Percentiles rank a stretch among this genome's conserved stretches.
Evolutionary conservation across 352 stramenopile species (phyloP).

Genomic region (Pythium periplocum): DNA sequence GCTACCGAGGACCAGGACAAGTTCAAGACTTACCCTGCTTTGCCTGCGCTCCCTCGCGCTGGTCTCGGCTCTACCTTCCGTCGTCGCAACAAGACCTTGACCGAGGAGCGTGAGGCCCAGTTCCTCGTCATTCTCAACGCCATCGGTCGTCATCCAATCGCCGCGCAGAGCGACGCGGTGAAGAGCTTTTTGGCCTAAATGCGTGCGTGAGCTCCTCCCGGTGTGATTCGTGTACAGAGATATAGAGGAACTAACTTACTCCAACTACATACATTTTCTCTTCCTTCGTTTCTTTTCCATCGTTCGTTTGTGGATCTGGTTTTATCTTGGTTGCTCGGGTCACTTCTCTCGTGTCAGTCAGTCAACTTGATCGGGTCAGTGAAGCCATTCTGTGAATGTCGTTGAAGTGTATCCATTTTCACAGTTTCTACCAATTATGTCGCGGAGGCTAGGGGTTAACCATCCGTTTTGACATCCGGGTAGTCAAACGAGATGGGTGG

Average conservation of each 20-base stretch:
- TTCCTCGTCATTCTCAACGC: slow-evolving; percentile 67
- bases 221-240: background rate
- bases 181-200: slow-evolving; percentile 39
- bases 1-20: slow-evolving; percentile 33
- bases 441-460: background rate
- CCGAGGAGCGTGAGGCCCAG: slow-evolving; percentile 49
- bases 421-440: slow-evolving; percentile 8
- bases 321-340: background rate
- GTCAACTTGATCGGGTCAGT: background rate
- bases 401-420: slow-evolving; percentile 12
- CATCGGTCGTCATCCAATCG: slow-evolving; percentile 46
- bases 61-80: slow-evolving; percentile 37
- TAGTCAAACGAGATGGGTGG: slow-evolving; percentile 10
- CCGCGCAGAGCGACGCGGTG: slow-evolving; percentile 37
- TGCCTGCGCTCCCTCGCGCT: slow-evolving; percentile 46
- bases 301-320: too few relatives aligned
- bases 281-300: too few relatives aligned
- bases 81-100: slow-evolving; percentile 41
- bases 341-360: background rate
- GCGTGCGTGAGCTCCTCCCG: too few relatives aligned
- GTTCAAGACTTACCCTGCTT: slow-evolving; percentile 53
- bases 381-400: too few relatives aligned
- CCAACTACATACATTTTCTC: background rate
- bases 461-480: slow-evolving; percentile 1
- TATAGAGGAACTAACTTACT: slow-evolving; percentile 2